Conservation (phyloP, 148 eudicot genomes). For the Fagopyrum homotropicum region DNA sequence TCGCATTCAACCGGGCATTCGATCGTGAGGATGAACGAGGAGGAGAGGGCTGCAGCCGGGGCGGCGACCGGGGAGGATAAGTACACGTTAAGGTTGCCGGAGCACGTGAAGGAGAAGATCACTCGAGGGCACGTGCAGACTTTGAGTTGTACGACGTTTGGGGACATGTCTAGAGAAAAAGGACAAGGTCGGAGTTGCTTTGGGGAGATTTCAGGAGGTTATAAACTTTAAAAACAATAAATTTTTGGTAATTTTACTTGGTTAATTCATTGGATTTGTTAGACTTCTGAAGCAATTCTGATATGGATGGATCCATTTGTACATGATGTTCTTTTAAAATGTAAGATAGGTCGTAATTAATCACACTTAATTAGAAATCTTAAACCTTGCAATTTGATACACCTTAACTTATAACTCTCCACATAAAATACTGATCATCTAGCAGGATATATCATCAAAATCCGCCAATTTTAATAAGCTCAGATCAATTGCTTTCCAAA, state of each 20-base stretch:
- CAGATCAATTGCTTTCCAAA: constrained; percentile 15
- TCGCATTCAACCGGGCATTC: constrained; percentile 88
- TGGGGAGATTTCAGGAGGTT: constrained; percentile 3
- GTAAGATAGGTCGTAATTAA: not conserved
- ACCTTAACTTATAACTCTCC: not conserved
- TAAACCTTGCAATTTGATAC: not conserved
- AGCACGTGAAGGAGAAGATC: constrained; percentile 27
- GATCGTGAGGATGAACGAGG: constrained; percentile 17
- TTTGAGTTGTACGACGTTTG: constrained; percentile 44
- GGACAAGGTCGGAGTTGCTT: constrained; percentile 5
- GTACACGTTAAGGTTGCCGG: constrained; percentile 48
- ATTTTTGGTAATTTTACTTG: not conserved
- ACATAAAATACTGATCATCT: constrained; percentile 4
- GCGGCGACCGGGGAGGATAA: constrained; percentile 27
- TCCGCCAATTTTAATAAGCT: not conserved
- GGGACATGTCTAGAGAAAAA: constrained; percentile 16
- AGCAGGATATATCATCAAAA: not conserved
- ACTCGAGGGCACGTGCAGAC: constrained; percentile 34
- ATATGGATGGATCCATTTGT: constrained; percentile 3
- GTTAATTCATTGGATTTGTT: not conserved
- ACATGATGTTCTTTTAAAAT: not conserved
- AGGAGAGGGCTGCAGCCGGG: not conserved
- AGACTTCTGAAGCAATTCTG: not conserved
- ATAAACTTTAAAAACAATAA: not conserved
- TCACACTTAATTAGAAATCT: not conserved